Base-by-base conservation (phyloP, 805 yeast genomes). In the Kluyveromyces aestuarii region DNA sequence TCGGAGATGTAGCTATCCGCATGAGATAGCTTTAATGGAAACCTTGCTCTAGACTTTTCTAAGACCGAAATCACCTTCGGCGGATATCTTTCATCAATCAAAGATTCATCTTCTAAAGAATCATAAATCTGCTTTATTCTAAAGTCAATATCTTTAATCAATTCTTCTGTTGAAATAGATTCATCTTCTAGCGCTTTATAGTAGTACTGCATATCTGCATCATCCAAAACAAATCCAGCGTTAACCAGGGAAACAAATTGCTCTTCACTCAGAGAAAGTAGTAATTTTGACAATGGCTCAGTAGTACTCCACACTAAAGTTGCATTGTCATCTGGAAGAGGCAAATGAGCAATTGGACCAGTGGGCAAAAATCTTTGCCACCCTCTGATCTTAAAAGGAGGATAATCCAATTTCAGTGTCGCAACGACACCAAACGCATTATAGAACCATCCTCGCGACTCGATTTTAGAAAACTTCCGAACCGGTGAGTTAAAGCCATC, bases 401-500 rank as follows among this genome's bases (percentile, higher is more conserved):
- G 85, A 63, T 77, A 81, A 56, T 82, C 88, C 42, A 87, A 71
- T 53, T 82, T 80, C 60, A 93, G 66, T 0, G 96, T 85, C 0
- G 93, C 96, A 2, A 93, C 99, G n/a, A 90, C 82, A 1, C 98
- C 99, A 69, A 82, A 87, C 44, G 87, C 75, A 55, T 83, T 73
- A 67, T 93, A 93, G 45, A 77, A 78, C 98, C 98, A 93, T 14
- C 99, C 99, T 44, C 96, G 75, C 1, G 95, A 79, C 60, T 81
- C 82, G 48, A 93, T 89, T 1, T 78, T 81, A 0, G 97, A 84
- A 60, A 76, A 90, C 53, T 76, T 74, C 44, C 97, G 76, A 6
- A 86, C 98, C 0, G 97, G 96, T 1, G 97, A 89, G 64, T 89
- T 87, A 64, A 81, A 88, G 1, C 99, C 99, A 64, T 93, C 99